Evolutionary conservation across 257 asterid species (phyloP).

Genomic region (Nicotiana noctiflora): DNA sequence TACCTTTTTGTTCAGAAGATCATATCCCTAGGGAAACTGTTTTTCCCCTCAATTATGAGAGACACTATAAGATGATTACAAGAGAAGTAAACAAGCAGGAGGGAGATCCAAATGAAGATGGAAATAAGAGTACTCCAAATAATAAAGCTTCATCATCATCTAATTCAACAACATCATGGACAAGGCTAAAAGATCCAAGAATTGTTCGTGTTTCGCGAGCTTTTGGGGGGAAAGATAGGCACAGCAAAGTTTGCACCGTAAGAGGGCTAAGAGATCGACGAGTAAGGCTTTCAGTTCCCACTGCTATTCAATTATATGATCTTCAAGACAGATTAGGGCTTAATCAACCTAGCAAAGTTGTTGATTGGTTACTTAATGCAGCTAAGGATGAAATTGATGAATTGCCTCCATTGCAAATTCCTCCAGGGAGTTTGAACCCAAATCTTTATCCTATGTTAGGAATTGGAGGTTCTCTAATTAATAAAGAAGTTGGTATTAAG

Average conservation of each 20-base stretch:
- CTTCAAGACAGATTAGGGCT: slow-evolving; percentile 82
- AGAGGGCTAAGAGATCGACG: slow-evolving; percentile 77
- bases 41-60: slow-evolving; percentile 19
- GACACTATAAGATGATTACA: slow-evolving; percentile 37
- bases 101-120: slow-evolving; percentile 10
- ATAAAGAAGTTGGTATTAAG: slow-evolving; percentile 13
- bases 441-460: slow-evolving; percentile 26
- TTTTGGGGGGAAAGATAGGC: slow-evolving; percentile 83
- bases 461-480: slow-evolving; percentile 13
- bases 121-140: background rate
- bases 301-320: slow-evolving; percentile 79
- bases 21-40: no score
- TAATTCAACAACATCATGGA: slow-evolving; percentile 35
- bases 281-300: slow-evolving; percentile 71
- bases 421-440: slow-evolving; percentile 36
- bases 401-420: slow-evolving; percentile 65
- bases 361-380: slow-evolving; percentile 73
- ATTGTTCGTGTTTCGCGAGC: slow-evolving; percentile 75
- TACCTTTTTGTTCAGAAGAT: background rate
- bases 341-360: slow-evolving; percentile 77
- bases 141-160: slow-evolving; percentile 19
- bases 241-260: slow-evolving; percentile 78
- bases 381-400: slow-evolving; percentile 72
- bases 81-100: slow-evolving; percentile 42
- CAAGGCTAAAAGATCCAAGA: slow-evolving; percentile 70